These are phyloP conservation scores for Rhodotorula sp. DNA, from an alignment of 1,284 basidiomycete genomes.

Conservation along the genomic window DNA sequence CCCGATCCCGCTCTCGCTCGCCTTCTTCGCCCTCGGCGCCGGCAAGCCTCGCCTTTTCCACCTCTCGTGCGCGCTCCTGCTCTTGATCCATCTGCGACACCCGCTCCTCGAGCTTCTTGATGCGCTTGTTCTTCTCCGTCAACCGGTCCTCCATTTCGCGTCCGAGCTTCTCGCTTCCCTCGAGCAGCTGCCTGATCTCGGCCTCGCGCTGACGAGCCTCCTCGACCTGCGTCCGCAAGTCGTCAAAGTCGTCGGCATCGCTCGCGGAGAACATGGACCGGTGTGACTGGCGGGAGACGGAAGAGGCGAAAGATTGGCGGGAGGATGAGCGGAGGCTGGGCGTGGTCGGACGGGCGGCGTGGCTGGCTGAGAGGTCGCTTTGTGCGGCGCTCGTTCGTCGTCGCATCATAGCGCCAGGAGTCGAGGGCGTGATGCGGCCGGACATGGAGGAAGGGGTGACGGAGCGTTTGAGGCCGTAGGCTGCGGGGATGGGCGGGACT, in stretches of 20 bases:
- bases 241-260: slow-evolving; percentile 49
- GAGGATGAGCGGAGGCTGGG: slow-evolving; percentile 22
- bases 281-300: slow-evolving; percentile 27
- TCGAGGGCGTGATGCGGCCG: slow-evolving; percentile 28
- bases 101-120: slow-evolving; percentile 14
- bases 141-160: slow-evolving; percentile 44
- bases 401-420: slow-evolving; percentile 16
- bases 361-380: slow-evolving; percentile 11
- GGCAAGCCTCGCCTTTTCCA: slow-evolving; percentile 10
- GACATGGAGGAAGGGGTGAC: slow-evolving; percentile 23
- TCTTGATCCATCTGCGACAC: slow-evolving; percentile 17
- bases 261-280: slow-evolving; percentile 1
- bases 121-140: slow-evolving; percentile 16
- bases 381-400: slow-evolving; percentile 13
- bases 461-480: slow-evolving; percentile 26
- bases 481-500: slow-evolving; percentile 34
- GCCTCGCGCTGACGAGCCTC: slow-evolving; percentile 54
- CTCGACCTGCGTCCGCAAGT: slow-evolving; percentile 58
- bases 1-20: slow-evolving; percentile 19
- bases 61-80: slow-evolving; percentile 10
- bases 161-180: slow-evolving; percentile 51
- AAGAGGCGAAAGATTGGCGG: slow-evolving; percentile 34
- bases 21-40: slow-evolving; percentile 26
- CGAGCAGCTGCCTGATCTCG: slow-evolving; percentile 33
- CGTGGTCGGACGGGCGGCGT: slow-evolving; percentile 17